These are phyloP conservation scores for Candida multigemmis DNA, from an alignment of 805 yeast genomes.

Conservation along the genomic window DNA sequence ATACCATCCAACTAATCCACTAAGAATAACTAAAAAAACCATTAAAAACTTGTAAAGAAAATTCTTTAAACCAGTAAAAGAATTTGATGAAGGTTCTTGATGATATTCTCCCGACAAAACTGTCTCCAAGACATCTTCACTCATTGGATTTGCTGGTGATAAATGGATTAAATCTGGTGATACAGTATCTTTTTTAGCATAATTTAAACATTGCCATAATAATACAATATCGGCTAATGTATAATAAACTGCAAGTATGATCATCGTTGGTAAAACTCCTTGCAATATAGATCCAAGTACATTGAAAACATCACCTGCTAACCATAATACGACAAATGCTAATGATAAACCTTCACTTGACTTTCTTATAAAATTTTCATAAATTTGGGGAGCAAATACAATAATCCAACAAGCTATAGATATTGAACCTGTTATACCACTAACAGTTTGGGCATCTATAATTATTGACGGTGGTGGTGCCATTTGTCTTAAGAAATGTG, in stretches of 20 bases:
- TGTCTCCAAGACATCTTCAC: conserved; percentile 58
- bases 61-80: conserved; percentile 11
- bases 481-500: conserved; percentile 19
- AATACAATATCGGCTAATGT: conserved; percentile 84
- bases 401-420: conserved; percentile 97
- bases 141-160: conserved; percentile 82
- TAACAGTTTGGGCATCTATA: conserved; percentile 59
- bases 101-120: conserved; percentile 38
- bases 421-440: conserved; percentile 78
- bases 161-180: conserved; percentile 66
- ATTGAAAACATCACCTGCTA: conserved; percentile 89
- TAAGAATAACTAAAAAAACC: conserved; percentile 56
- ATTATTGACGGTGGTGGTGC: conserved; percentile 61
- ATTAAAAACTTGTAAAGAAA: conserved; percentile 32
- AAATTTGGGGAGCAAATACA: conserved; percentile 94
- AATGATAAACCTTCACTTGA: conserved; percentile 87
- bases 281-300: conserved; percentile 86
- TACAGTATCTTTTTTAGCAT: conserved; percentile 49
- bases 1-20: conserved; percentile 88
- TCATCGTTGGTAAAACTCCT: conserved; percentile 91
- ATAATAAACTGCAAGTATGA: conserved; percentile 83
- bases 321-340: conserved; percentile 82
- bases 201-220: conserved; percentile 73
- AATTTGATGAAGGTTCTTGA: conserved; percentile 15
- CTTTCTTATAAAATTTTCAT: conserved; percentile 79